These are phyloP conservation scores for Blastobotrys buckinghamii DNA, from an alignment of 1,139 yeast genomes.

Conservation along the genomic window DNA sequence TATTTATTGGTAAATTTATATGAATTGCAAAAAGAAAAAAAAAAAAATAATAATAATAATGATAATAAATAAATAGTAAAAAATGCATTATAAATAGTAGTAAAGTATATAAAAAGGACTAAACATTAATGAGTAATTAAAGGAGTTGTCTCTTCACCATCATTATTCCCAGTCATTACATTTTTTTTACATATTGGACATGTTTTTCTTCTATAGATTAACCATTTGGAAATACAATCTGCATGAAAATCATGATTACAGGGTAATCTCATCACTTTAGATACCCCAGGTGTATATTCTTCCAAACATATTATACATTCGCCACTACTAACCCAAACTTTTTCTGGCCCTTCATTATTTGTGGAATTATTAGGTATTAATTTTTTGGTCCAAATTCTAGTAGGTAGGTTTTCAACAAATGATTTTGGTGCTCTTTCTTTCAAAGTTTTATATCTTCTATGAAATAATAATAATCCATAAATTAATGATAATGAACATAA, in stretches of 20 bases:
- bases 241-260: slow-evolving; percentile 42
- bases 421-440: slow-evolving; percentile 36
- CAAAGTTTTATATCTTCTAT: slow-evolving; percentile 32
- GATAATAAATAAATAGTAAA: not conserved
- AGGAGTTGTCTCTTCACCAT: slow-evolving; percentile 18
- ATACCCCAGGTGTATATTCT: slow-evolving; percentile 33
- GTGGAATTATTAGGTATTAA: not conserved
- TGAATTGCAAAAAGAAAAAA: not conserved
- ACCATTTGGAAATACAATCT: slow-evolving; percentile 39
- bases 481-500: slow-evolving; percentile 37
- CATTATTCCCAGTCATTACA: slow-evolving; percentile 13
- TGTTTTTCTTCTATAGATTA: slow-evolving; percentile 32
- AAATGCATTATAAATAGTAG: not conserved
- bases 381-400: slow-evolving; percentile 29
- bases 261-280: slow-evolving; percentile 37
- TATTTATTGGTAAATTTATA: not conserved
- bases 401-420: slow-evolving; percentile 35
- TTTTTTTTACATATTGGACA: slow-evolving; percentile 20
- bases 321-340: slow-evolving; percentile 32
- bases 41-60: not conserved
- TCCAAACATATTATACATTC: slow-evolving; percentile 41
- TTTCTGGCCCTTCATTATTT: slow-evolving; percentile 6
- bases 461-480: slow-evolving; percentile 33
- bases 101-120: not conserved
- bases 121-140: slow-evolving; percentile 10